Conservation (phyloP, 1,284 basidiomycete species). For the Ceratorhiza oryzae-sativae region DNA sequence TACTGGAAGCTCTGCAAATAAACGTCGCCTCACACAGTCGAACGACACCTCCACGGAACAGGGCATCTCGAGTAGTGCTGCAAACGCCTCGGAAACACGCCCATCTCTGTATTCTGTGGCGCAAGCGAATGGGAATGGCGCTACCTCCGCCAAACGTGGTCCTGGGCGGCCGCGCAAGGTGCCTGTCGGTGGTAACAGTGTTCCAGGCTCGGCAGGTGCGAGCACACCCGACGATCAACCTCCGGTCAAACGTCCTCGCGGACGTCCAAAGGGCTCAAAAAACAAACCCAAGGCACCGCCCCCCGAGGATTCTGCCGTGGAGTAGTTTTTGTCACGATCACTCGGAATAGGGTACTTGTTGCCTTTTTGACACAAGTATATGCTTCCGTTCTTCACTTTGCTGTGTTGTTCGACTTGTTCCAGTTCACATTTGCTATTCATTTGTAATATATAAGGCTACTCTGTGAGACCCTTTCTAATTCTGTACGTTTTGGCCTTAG, state of each 20-base stretch:
- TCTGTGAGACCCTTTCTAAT: neutral
- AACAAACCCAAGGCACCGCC: constrained; percentile 49
- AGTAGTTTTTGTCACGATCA: neutral
- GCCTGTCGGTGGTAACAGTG: constrained; percentile 9
- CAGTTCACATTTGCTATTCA: neutral
- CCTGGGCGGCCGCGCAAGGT: constrained; percentile 36
- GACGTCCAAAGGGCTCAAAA: constrained; percentile 58
- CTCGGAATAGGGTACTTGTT: neutral
- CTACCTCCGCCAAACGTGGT: constrained; percentile 24
- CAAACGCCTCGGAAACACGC: constrained; percentile 1
- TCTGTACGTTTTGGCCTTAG: neutral
- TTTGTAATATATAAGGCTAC: neutral
- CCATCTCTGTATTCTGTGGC: constrained; percentile 32
- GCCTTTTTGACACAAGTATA: neutral
- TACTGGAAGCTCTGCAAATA: constrained; percentile 27
- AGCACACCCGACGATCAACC: constrained; percentile 45
- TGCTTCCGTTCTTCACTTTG: neutral
- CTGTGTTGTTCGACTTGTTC: neutral
- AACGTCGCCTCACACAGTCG: constrained; percentile 31
- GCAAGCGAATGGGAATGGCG: constrained; percentile 10
- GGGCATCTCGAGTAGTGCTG: constrained; percentile 44
- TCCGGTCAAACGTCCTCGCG: constrained; percentile 54
- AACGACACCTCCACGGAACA: constrained; percentile 23
- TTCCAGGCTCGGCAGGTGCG: neutral
- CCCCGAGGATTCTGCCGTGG: constrained; percentile 4